Evolutionary conservation across 108 stramenopile genomes (phyloP), one percentile per base, ranked within the genome.

Genomic region (Pseudonitzschia multiseries): DNA sequence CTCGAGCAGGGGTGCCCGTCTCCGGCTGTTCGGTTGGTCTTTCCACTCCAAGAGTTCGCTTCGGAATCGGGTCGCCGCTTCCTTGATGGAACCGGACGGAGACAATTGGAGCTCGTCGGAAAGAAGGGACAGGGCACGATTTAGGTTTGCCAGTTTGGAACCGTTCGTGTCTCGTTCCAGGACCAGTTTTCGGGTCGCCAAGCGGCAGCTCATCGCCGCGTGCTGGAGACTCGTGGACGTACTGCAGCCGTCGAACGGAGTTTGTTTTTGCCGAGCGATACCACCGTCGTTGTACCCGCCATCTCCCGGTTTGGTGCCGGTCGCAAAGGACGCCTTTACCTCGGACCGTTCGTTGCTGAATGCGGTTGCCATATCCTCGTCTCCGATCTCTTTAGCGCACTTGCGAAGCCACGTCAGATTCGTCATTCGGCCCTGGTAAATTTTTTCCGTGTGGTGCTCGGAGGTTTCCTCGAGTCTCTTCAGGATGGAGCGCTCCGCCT

Each of bases 351-450:
- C 78, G 54, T 57, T 73, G 68, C 60, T 72, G 44, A 77, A 66
- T 14, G 50, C 27, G 18, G 36, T 50, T 8, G 75, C 79, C 31
- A 68, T 48, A 22, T 62, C 64, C 20, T 87, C 86, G 31, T 85
- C 78, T 24, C 83, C 84, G 40, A 85, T 43, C 51, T 73, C 78
- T 31, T 85, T 83, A 3, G 84, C 84, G 65, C 88, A 89, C 65
- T 89, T 87, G 18, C 70, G 54, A 18, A 89, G 77, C 88, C 88
- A 89, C 0, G 86, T 86, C 27, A 89, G 59, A 71, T 86, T 86
- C 21, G 88, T 89, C 44, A 89, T 63, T 14, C 81, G 68, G 5
- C 81, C 80, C 59, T 88, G 84, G 46, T 67, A 72, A 13, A 88
- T 63, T 46, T 84, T 68, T 68, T 88, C 75, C 4, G 51, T 66